These are phyloP conservation scores for Rhodotorula glutinis DNA, from an alignment of 1,284 basidiomycete species.

Conservation along the genomic window DNA sequence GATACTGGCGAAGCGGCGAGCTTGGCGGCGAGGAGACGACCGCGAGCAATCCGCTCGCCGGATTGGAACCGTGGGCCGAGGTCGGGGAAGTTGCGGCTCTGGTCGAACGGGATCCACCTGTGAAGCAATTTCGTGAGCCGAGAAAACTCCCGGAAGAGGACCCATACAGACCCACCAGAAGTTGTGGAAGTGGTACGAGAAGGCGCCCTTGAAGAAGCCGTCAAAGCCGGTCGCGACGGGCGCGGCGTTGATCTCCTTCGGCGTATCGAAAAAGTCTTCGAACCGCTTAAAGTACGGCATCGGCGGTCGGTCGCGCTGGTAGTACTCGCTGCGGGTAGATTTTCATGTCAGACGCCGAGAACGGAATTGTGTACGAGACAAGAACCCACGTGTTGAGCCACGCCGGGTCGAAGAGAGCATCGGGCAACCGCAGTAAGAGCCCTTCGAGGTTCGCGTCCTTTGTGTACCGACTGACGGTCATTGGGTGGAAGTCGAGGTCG, in stretches of 20 bases:
- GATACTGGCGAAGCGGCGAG: slow-evolving; percentile 9
- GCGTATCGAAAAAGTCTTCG: slow-evolving; percentile 72
- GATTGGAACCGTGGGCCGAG: slow-evolving; percentile 71
- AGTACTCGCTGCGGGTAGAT: slow-evolving; percentile 58
- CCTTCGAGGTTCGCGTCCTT: slow-evolving; percentile 71
- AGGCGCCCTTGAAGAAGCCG: slow-evolving; percentile 78
- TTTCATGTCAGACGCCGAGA: background rate
- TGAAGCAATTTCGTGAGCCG: background rate
- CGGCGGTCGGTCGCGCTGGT: slow-evolving; percentile 74
- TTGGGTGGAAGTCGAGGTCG: slow-evolving; percentile 79
- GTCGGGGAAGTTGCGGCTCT: slow-evolving; percentile 83
- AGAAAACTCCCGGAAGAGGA: no score
- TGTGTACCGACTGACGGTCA: slow-evolving; percentile 74
- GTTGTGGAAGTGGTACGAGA: slow-evolving; percentile 66
- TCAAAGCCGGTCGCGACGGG: slow-evolving; percentile 74
- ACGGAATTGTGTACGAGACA: background rate
- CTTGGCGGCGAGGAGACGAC: slow-evolving; percentile 39
- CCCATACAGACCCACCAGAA: slow-evolving; percentile 15
- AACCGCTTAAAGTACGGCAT: slow-evolving; percentile 71
- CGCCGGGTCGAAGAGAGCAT: slow-evolving; percentile 80
- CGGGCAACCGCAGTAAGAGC: slow-evolving; percentile 70
- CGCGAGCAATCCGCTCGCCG: slow-evolving; percentile 48
- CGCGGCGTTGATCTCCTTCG: slow-evolving; percentile 62
- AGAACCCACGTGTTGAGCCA: slow-evolving; percentile 64
- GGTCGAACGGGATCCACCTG: slow-evolving; percentile 93